phyloP scores from a whole-genome alignment of 345 rosid species.

The Garcia nutans region DNA sequence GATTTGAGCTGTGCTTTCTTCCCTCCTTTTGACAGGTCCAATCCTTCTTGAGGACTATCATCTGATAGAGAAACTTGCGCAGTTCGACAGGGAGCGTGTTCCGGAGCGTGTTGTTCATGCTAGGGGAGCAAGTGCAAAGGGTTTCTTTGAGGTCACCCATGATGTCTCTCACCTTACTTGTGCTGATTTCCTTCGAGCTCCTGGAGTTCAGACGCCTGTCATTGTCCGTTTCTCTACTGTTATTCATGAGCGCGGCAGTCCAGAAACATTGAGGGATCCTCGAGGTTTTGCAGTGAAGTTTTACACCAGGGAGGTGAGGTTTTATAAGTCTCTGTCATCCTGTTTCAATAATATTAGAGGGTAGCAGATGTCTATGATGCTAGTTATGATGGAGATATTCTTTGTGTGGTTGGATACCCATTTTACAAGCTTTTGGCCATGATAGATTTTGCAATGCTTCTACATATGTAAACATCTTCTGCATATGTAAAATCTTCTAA shows the following conservation, averaged over 20 bases:
- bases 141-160: constrained; percentile 97
- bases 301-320: constrained; percentile 92
- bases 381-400: background rate
- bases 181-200: constrained; percentile 94
- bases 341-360: background rate
- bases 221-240: constrained; percentile 98
- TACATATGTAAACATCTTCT: background rate
- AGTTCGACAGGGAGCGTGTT: constrained; percentile 87
- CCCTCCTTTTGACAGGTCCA: constrained; percentile 54
- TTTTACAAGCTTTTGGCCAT: background rate
- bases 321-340: background rate
- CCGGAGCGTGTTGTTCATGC: constrained; percentile 99
- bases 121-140: constrained; percentile 98
- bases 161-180: constrained; percentile 70
- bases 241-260: constrained; percentile 98
- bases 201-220: constrained; percentile 92
- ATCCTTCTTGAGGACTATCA: constrained; percentile 96
- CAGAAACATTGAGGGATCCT: constrained; percentile 93
- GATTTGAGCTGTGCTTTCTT: background rate
- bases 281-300: constrained; percentile 98
- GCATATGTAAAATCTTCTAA: background rate
- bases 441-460: background rate
- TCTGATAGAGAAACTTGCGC: constrained; percentile 86
- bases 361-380: background rate
- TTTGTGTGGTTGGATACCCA: background rate